These are phyloP conservation scores for Linnemannia hyalina DNA, from an alignment of 192 early-diverging fungal species.

Conservation along the genomic window DNA sequence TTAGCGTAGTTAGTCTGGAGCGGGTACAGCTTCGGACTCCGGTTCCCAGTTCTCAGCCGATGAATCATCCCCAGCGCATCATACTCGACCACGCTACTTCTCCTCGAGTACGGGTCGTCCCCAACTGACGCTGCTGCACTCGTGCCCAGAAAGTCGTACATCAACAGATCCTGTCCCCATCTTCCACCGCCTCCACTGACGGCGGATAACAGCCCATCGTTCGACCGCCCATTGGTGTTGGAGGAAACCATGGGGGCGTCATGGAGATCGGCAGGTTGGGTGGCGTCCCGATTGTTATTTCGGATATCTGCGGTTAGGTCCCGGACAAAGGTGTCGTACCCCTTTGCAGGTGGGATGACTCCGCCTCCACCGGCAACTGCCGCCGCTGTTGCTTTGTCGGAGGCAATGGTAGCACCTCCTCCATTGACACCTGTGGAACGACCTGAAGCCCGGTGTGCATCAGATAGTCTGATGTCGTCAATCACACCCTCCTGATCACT, in stretches of 20 bases:
- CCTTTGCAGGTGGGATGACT: background rate
- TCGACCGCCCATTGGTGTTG: background rate
- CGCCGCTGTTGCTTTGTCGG: background rate
- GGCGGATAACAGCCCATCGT: background rate
- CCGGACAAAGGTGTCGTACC: slow-evolving; percentile 21
- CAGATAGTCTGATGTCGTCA: slow-evolving; percentile 8
- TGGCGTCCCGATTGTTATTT: background rate
- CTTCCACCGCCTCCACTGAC: background rate
- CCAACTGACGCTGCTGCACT: background rate
- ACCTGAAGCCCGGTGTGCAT: background rate
- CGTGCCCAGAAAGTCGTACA: background rate
- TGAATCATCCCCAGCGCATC: background rate
- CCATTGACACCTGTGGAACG: background rate
- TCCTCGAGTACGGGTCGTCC: slow-evolving; percentile 12
- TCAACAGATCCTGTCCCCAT: background rate
- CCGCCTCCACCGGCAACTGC: background rate
- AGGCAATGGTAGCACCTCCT: background rate
- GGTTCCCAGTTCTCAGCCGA: background rate
- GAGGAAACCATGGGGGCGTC: slow-evolving; percentile 12
- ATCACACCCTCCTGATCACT: background rate
- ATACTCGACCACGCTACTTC: slow-evolving; percentile 19
- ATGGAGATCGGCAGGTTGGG: slow-evolving; percentile 21
- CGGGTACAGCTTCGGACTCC: slow-evolving; percentile 4
- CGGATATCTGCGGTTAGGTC: background rate
- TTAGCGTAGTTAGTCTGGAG: background rate